Evolutionary conservation across 2,329 filamentous ascomycete genomes (phyloP), one percentile per base, ranked within the genome.

Genomic region (Penicillium brasilianum): DNA sequence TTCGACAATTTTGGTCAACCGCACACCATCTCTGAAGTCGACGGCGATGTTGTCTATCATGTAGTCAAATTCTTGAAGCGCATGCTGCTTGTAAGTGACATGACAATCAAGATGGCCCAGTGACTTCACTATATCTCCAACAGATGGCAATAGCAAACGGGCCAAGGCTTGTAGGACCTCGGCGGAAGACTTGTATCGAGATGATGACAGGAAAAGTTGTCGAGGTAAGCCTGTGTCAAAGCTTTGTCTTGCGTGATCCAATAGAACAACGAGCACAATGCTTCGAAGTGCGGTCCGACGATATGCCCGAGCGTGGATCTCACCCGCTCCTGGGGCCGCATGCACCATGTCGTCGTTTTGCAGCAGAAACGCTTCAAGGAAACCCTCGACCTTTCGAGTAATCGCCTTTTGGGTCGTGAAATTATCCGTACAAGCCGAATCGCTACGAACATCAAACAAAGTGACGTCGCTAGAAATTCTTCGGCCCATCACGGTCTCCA

Each of bases 1-100:
- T 65, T 89, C 87, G 0, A 87, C 84, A 10, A 88, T 77, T 54
- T 84, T 81, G 5, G 84, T 84, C n/a, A 89, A 72, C 48, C 84
- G 76, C 9, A 89, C 80, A 1, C 87, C 87, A 69, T 89, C 84
- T 36, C 87, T 82, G 22, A 89, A 76, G 67, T 89, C 87, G 9
- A 86, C 81, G 0, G 86, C 87, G 25, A 90, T 78, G 65, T 89
- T 89, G 9, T 79, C 76, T 57, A 89, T 82, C 41, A 75, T 74
- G 69, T 87, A 89, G 0, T 79, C 75, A 64, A 85, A 85, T 72
- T 89, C 87, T 62, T 87, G 80, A 6, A 88, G 77, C 2, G 82
- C 81, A 61, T 84, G 80, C 68, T 89, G 87, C 8, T 79, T 73
- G 68, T 86, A 82, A 3, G 71, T 70, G 22, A 88, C 74, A n/a